phyloP scores from a whole-genome alignment of 2,329 filamentous ascomycete genomes.

The Fusarium setosum region DNA sequence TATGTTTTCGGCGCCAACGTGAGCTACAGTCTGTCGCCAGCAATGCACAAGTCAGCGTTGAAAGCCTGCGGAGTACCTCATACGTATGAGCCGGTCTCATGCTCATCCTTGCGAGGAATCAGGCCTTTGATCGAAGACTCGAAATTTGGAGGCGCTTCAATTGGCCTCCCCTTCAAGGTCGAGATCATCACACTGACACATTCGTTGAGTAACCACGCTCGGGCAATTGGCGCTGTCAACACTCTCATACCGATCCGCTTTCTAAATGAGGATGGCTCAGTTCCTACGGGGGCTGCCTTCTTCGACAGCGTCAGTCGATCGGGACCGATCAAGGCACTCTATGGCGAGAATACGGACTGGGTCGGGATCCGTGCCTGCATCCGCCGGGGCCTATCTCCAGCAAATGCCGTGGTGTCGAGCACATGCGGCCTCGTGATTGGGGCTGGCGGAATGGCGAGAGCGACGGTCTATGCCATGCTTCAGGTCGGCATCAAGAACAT shows the following conservation, averaged over 20 bases:
- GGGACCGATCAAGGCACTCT: slow-evolving; percentile 75
- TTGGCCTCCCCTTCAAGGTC: slow-evolving; percentile 81
- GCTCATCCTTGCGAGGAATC: slow-evolving; percentile 71
- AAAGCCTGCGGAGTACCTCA: slow-evolving; percentile 76
- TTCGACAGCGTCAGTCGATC: slow-evolving; percentile 67
- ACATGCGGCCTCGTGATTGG: slow-evolving; percentile 71
- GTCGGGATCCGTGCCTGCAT: slow-evolving; percentile 82
- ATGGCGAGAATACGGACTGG: slow-evolving; percentile 87
- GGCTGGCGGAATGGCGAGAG: slow-evolving; percentile 81
- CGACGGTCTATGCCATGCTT: slow-evolving; percentile 82
- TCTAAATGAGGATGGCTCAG: slow-evolving; percentile 65
- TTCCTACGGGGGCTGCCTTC: slow-evolving; percentile 65
- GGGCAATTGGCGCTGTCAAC: slow-evolving; percentile 81
- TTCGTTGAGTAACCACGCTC: slow-evolving; percentile 77
- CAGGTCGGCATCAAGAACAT: slow-evolving; percentile 82
- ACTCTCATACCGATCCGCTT: slow-evolving; percentile 78
- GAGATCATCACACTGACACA: slow-evolving; percentile 76
- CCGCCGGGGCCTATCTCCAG: slow-evolving; percentile 77
- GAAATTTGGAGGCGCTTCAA: slow-evolving; percentile 77
- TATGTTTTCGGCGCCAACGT: slow-evolving; percentile 81
- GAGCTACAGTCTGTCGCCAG: slow-evolving; percentile 78
- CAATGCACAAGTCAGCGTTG: slow-evolving; percentile 81
- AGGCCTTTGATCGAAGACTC: slow-evolving; percentile 72
- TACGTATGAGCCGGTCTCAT: slow-evolving; percentile 72
- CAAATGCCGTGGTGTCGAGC: slow-evolving; percentile 69